Evolutionary conservation across 108 stramenopile genomes (phyloP), one percentile per base, ranked within the genome.

Genomic region (Cyclotella sp.): DNA sequence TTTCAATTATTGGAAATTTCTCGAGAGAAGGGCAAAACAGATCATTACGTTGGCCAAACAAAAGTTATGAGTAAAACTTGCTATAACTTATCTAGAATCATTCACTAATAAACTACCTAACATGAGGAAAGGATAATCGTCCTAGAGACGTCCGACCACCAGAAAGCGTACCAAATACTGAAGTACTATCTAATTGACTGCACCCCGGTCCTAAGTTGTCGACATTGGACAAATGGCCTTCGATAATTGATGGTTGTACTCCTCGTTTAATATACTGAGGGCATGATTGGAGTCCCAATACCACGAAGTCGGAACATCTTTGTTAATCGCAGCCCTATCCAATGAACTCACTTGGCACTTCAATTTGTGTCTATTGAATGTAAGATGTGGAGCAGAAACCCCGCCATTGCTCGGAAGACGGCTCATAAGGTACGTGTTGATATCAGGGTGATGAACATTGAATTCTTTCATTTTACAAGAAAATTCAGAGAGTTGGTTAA

Each of bases 241-340:
- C 0, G 45, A 6, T 44, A 65, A 24, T 27, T 65, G 64, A 43
- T 65, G 64, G 45, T 70, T 58, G 55, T 57, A 58, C 30, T 70
- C 69, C 42, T 42, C 40, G 57, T 70, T 70, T 19, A 70, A 16
- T 30, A 70, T 70, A 39, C 55, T 57, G 30, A 44, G 22, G 24
- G 57, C 55, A 70, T 70, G 69, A 6, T 44, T 9, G 0, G 9
- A 40, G 19, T 70, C 69, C 57, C 40, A 70, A 59, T 70, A 70
- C 69, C 69, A 70, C 19, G 9, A 34, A 18, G 9, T 21, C 9
- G 69, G 69, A 34, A 70, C 57, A 21, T 55, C 40, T 70, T 55
- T 41, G 26, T 55, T 70, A 12, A 70, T 24, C 40, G 0, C 40
- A 15, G 69, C 57, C 8, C 55, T 30, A 22, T 70, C 69, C n/a